Percentiles rank a stretch among this genome's conserved stretches.
These are phyloP conservation scores for Carallia brachiata DNA, from an alignment of 345 rosid genomes.

Conservation along the genomic window DNA sequence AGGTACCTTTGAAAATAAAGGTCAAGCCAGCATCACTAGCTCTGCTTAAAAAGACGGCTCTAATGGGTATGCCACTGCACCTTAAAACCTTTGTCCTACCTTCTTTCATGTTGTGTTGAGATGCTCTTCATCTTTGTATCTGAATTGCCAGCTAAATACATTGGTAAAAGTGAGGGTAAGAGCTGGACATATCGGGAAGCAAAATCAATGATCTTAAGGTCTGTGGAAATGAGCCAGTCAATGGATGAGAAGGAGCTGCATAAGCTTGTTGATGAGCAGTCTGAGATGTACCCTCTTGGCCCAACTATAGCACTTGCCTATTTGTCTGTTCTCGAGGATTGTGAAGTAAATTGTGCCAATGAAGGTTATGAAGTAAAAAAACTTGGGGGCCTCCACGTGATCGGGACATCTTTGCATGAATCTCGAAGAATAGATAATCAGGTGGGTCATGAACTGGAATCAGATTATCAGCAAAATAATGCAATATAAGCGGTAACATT, in stretches of 20 bases:
- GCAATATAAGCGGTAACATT: neutral
- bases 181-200: constrained; percentile 77
- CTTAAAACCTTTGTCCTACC: constrained; percentile 8
- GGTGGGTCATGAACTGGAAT: constrained; percentile 38
- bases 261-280: constrained; percentile 67
- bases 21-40: constrained; percentile 81
- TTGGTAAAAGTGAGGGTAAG: constrained; percentile 84
- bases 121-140: constrained; percentile 16
- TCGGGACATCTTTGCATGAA: constrained; percentile 93
- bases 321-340: constrained; percentile 78
- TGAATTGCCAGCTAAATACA: constrained; percentile 69
- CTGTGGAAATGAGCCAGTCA: constrained; percentile 82
- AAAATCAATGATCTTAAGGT: constrained; percentile 61
- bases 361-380: constrained; percentile 94
- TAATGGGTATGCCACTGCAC: constrained; percentile 63
- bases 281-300: constrained; percentile 91
- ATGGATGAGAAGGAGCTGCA: constrained; percentile 54
- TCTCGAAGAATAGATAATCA: constrained; percentile 98
- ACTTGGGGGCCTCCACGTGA: constrained; percentile 96
- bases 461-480: neutral
- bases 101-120: neutral
- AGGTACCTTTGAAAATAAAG: constrained; percentile 78
- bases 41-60: constrained; percentile 69
- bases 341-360: constrained; percentile 74
- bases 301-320: constrained; percentile 83